Base-by-base conservation (phyloP, 371 early-diverging fungal species). In the Coemansia sp. region DNA sequence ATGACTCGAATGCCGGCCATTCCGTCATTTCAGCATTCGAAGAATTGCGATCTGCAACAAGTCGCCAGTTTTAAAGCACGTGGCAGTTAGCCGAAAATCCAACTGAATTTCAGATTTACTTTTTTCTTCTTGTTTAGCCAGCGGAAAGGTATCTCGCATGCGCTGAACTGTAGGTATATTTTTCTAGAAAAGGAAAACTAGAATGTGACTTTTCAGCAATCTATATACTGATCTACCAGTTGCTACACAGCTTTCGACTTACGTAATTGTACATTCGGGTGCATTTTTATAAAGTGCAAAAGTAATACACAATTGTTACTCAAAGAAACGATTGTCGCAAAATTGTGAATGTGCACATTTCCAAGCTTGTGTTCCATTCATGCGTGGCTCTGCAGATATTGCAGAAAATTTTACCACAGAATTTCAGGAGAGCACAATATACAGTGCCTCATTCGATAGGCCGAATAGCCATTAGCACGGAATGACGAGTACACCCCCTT, bases 181-280 rank as follows among this genome's bases (percentile, higher is more conserved):
- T 45, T n/a, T 13, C n/a, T 45, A 16, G 45, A 45, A n/a, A 45
- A 45, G n/a, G 16, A 14, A 13, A 45, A n/a, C 45, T 16, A 13
- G 16, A 16, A 18, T 50, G 50, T 21, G 50, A n/a, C 18, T 50
- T 21, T 50, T 50, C 50, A 18, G 10, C n/a, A 50, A 21, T 50
- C 10, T 18, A n/a, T n/a, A 6, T 47, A 7, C 48, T 18, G 2
- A 16, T 18, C 48, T n/a, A 5, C n/a, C 16, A 48, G n/a, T 48
- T 18, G 16, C 48, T 18, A n/a, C n/a, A 5, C 40, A n/a, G 16
- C 22, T 14, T n/a, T n/a, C 3, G 11, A 18, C 57, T 18, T 58
- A 58, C 58, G 58, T 58, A 58, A 58, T 34, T 24, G 58, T 37
- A 40, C 58, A 58, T 58, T 6, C 10, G 22, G 7, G 37, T 39